These are phyloP conservation scores for Chalara sp. DNA, from an alignment of 2,329 filamentous ascomycete genomes.

Conservation along the genomic window DNA sequence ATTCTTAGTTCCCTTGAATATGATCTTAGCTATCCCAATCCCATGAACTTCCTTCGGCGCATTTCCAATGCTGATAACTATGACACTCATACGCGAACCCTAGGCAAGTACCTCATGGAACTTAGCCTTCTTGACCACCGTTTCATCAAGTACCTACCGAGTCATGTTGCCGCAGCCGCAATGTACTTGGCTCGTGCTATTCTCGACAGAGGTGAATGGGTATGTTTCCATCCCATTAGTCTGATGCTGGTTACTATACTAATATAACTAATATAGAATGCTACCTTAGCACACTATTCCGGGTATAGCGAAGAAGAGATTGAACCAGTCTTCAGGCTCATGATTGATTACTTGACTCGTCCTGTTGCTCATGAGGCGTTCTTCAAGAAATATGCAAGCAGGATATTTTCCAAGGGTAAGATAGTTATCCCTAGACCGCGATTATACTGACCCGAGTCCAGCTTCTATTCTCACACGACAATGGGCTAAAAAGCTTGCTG, in stretches of 20 bases:
- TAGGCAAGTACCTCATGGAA: constrained; percentile 97
- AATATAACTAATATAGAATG: constrained; percentile 48
- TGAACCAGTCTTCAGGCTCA: constrained; percentile 82
- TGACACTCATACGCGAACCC: constrained; percentile 93
- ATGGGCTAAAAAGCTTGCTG: constrained; percentile 82
- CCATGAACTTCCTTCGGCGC: constrained; percentile 98
- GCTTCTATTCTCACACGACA: constrained; percentile 85
- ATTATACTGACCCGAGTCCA: constrained; percentile 29
- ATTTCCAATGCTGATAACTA: constrained; percentile 99
- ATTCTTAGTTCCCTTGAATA: constrained; percentile 88
- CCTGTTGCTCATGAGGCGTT: constrained; percentile 93
- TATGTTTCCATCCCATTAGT: constrained; percentile 42
- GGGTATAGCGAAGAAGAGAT: constrained; percentile 93
- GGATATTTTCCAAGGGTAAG: constrained; percentile 97
- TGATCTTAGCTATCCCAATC: constrained; percentile 96
- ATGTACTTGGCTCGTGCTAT: constrained; percentile 95
- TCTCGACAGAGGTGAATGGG: constrained; percentile 86
- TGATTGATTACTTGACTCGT: constrained; percentile 92
- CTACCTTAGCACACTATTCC: constrained; percentile 81
- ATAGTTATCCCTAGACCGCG: constrained; percentile 1
- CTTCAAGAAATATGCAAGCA: constrained; percentile 99
- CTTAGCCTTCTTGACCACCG: constrained; percentile 93
- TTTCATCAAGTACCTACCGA: constrained; percentile 84
- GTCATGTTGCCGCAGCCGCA: constrained; percentile 81
- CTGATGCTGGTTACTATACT: neutral